These are phyloP conservation scores for Phytophthora meadii DNA, from an alignment of 352 stramenopile genomes.

Conservation along the genomic window DNA sequence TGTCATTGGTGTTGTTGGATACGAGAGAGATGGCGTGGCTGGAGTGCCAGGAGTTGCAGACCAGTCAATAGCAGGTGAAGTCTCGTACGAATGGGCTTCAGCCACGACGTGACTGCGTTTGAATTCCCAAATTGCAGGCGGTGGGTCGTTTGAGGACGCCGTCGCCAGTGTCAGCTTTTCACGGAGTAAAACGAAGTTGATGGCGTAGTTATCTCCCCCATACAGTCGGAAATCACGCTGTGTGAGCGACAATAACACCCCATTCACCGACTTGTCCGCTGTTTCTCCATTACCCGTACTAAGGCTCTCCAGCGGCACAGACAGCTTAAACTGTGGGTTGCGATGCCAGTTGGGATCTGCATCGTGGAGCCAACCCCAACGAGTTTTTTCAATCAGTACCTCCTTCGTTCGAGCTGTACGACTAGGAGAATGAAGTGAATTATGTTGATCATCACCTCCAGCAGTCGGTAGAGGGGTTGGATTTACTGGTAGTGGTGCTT, in stretches of 20 bases:
- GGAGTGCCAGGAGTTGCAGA: slow-evolving; percentile 25
- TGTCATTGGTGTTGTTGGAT: slow-evolving; percentile 30
- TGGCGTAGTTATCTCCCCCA: slow-evolving; percentile 83
- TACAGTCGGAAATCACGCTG: slow-evolving; percentile 87
- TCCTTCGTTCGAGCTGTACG: slow-evolving; percentile 33
- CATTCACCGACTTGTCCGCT: slow-evolving; percentile 24
- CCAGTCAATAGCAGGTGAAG: slow-evolving; percentile 22
- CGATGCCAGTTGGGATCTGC: slow-evolving; percentile 91
- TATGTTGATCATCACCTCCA: slow-evolving; percentile 25
- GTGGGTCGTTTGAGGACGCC: slow-evolving; percentile 35
- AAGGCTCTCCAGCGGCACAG: slow-evolving; percentile 30
- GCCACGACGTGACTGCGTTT: slow-evolving; percentile 64
- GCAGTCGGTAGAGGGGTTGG: slow-evolving; percentile 2
- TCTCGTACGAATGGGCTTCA: slow-evolving; percentile 72
- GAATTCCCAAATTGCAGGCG: slow-evolving; percentile 72
- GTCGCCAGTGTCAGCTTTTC: slow-evolving; percentile 66
- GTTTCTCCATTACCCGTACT: slow-evolving; percentile 5
- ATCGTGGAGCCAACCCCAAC: slow-evolving; percentile 72
- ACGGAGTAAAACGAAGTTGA: slow-evolving; percentile 89
- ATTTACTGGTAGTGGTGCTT: slow-evolving; percentile 8
- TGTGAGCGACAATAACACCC: slow-evolving; percentile 79
- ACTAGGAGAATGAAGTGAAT: slow-evolving; percentile 4
- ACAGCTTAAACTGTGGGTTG: slow-evolving; percentile 91
- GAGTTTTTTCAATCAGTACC: slow-evolving; percentile 58
- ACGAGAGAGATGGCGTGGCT: slow-evolving; percentile 22